phyloP scores from a whole-genome alignment of 2,329 filamentous ascomycete species.

The Cryphonectria radicalis region DNA sequence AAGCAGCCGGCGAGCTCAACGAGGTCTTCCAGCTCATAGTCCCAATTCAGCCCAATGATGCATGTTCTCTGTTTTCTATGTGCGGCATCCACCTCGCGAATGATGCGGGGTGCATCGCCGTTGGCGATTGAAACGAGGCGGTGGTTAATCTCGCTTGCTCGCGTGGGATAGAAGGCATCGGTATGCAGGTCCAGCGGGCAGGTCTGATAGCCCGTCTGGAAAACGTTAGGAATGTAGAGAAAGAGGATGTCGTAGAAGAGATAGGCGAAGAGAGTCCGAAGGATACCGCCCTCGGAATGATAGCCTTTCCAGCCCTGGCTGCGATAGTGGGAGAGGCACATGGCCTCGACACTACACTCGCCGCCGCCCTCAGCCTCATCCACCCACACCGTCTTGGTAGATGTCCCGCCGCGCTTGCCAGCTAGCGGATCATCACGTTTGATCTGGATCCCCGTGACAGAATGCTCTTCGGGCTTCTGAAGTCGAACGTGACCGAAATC shows the following conservation, averaged over 20 bases:
- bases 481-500: slow-evolving; percentile 88
- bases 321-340: slow-evolving; percentile 90
- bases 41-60: slow-evolving; percentile 91
- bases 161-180: slow-evolving; percentile 84
- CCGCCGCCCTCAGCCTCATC: slow-evolving; percentile 71
- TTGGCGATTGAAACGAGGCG: slow-evolving; percentile 87
- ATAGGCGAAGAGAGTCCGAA: slow-evolving; percentile 88
- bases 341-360: slow-evolving; percentile 87
- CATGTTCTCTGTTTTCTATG: slow-evolving; percentile 77
- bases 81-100: slow-evolving; percentile 69
- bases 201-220: slow-evolving; percentile 93
- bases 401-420: slow-evolving; percentile 47
- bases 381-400: slow-evolving; percentile 84
- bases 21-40: slow-evolving; percentile 78
- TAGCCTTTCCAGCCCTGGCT: slow-evolving; percentile 90
- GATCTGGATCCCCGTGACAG: slow-evolving; percentile 77
- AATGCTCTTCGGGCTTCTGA: slow-evolving; percentile 74
- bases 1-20: slow-evolving; percentile 80
- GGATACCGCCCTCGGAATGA: slow-evolving; percentile 87
- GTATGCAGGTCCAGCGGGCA: slow-evolving; percentile 92
- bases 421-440: slow-evolving; percentile 57
- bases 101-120: slow-evolving; percentile 69
- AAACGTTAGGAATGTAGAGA: slow-evolving; percentile 92
- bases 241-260: slow-evolving; percentile 95
- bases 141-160: slow-evolving; percentile 88